These are phyloP conservation scores for Yamadazyma sp. DNA, from an alignment of 1,139 yeast species.

Conservation along the genomic window DNA sequence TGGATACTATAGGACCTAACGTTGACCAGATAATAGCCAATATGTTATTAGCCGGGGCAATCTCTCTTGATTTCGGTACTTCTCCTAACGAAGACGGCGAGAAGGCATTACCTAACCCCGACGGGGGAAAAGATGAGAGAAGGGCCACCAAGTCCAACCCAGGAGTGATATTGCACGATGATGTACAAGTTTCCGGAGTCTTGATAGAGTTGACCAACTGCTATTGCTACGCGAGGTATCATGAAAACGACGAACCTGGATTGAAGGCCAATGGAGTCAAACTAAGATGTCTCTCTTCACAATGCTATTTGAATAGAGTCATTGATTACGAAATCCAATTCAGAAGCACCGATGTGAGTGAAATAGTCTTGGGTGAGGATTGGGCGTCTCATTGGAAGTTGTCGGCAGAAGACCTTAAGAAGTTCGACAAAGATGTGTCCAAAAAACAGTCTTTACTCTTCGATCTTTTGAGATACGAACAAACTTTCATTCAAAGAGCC, in stretches of 20 bases:
- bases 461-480: constrained; percentile 74
- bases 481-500: constrained; percentile 70
- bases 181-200: constrained; percentile 33
- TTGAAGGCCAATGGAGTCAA: constrained; percentile 11
- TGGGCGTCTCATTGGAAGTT: constrained; percentile 82
- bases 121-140: constrained; percentile 9
- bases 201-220: constrained; percentile 39
- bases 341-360: constrained; percentile 36
- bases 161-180: constrained; percentile 24
- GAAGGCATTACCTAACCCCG: constrained; percentile 16
- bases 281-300: constrained; percentile 38
- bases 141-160: constrained; percentile 17
- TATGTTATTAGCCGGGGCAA: constrained; percentile 46
- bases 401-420: constrained; percentile 54
- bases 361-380: constrained; percentile 47
- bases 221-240: constrained; percentile 34
- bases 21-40: constrained; percentile 54
- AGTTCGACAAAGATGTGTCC: constrained; percentile 54
- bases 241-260: constrained; percentile 14
- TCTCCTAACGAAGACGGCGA: constrained; percentile 16
- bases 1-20: constrained; percentile 56
- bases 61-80: constrained; percentile 23
- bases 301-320: constrained; percentile 36
- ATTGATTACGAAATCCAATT: constrained; percentile 38
- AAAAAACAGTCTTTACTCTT: constrained; percentile 76